phyloP scores from a whole-genome alignment of 352 stramenopile species.

The Phytophthora quininea region DNA sequence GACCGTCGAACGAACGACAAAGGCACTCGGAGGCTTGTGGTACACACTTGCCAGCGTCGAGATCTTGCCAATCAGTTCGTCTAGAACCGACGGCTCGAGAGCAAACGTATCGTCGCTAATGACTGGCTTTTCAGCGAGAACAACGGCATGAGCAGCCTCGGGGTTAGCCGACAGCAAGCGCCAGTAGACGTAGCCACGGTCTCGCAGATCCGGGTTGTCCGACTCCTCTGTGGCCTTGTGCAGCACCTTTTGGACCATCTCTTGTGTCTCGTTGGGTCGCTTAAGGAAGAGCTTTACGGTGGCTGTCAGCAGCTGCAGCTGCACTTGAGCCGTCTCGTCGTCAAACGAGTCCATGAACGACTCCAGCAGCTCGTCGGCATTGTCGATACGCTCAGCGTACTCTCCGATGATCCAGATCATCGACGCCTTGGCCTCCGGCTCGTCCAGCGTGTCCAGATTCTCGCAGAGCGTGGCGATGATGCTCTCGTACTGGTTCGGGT shows the following conservation, averaged over 20 bases:
- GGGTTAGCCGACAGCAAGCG: constrained; percentile 97
- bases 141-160: constrained; percentile 97
- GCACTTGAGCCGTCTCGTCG: constrained; percentile 96
- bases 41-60: constrained; percentile 98
- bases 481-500: constrained; percentile 99
- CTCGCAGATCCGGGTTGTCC: constrained; percentile 98
- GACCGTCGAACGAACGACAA: constrained; percentile 84
- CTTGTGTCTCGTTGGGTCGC: constrained; percentile 90
- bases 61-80: constrained; percentile 97
- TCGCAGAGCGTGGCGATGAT: constrained; percentile 99
- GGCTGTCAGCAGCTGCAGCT: constrained; percentile 98
- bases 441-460: constrained; percentile 99
- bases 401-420: constrained; percentile 99
- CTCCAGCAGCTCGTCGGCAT: constrained; percentile 98
- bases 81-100: constrained; percentile 94
- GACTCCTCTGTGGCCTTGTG: constrained; percentile 98
- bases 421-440: constrained; percentile 98
- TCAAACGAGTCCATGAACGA: constrained; percentile 99
- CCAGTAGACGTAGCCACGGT: constrained; percentile 99
- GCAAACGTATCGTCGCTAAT: constrained; percentile 99
- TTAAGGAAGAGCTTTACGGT: constrained; percentile 99
- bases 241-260: constrained; percentile 98
- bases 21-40: constrained; percentile 93
- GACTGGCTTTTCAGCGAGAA: constrained; percentile 98
- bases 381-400: constrained; percentile 99